Evolutionary conservation across 768 basidiomycete species (phyloP), one percentile per base, ranked within the genome.

Genomic region (Tricholoma furcatifolium): DNA sequence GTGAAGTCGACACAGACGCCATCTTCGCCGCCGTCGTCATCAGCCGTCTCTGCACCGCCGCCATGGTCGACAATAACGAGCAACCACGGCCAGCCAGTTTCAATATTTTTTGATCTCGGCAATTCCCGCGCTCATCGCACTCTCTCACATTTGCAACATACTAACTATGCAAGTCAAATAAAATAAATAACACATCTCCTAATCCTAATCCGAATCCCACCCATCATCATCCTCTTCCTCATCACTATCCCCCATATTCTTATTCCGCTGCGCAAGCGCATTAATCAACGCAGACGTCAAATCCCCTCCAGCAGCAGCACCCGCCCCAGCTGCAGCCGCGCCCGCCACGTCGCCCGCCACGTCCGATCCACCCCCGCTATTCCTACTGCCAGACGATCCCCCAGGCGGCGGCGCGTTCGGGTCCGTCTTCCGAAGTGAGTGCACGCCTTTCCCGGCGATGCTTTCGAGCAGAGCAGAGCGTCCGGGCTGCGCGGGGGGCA

Each of bases 201-300:
- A 30, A 35, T 20, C 1, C 52, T 65, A 75, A 61, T 76, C 78
- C 73, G 77, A 80, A 65, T 87, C 88, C 53, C 84, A 84, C 38
- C 86, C 85, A 31, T 85, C 84, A 20, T 86, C 84, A 17, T 87
- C 85, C 0, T 85, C 85, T 18, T 88, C 87, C 45, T 88, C 87
- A 59, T 91, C 88, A 61, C 88, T 90, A 60, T 93, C 91, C 2
- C 89, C 93, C 60, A 96, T 72, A 63, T 90, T 87, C 73, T 89
- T 92, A 65, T 91, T 96, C 60, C 94, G 73, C 65, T 87, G 83
- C 60, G 85, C 71, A 56, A 98, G 69, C 1, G 93, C 93, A 44
- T 83, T 88, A 5, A 93, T 94, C 42, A 97, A 73, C 7, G 92
- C 91, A 4, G 83, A 77, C 0, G 93, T 93, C 54, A 96, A 67